Percentiles rank a stretch among this genome's conserved stretches.
phyloP scores from a whole-genome alignment of 2,329 filamentous ascomycete genomes.

The Fusarium siculi region DNA sequence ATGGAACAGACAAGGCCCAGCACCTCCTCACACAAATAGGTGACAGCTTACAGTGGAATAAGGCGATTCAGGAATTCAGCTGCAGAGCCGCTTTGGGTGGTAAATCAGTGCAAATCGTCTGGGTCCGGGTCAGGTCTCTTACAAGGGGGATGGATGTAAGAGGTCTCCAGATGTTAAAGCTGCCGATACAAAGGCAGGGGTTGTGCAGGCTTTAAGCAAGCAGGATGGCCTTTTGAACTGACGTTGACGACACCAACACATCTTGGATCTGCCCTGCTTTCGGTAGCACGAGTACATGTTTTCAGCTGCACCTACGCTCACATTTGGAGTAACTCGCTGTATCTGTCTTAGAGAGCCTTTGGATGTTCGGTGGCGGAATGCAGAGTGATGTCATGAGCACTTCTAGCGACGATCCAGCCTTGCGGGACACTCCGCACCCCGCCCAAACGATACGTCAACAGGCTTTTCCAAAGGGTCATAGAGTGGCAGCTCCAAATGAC shows the following conservation, averaged over 20 bases:
- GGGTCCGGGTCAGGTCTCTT: constrained; percentile 17
- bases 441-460: constrained; percentile 30
- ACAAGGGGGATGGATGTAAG: constrained; percentile 27
- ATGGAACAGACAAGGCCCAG: neutral
- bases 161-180: constrained; percentile 13
- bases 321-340: constrained; percentile 22
- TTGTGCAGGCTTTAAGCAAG: constrained; percentile 40
- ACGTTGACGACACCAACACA: constrained; percentile 37
- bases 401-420: constrained; percentile 24
- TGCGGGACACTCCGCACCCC: constrained; percentile 37
- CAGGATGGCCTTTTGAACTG: constrained; percentile 28
- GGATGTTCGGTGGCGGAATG: constrained; percentile 43
- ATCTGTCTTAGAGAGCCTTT: constrained; percentile 7
- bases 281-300: constrained; percentile 14
- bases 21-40: neutral
- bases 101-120: constrained; percentile 30
- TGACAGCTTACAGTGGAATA: constrained; percentile 29
- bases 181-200: constrained; percentile 31
- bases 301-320: constrained; percentile 23
- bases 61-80: constrained; percentile 16
- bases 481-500: neutral
- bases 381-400: constrained; percentile 50
- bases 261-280: constrained; percentile 37
- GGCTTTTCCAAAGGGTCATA: neutral
- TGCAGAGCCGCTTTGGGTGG: constrained; percentile 14